These are phyloP conservation scores for Trichosporon inkin DNA, from an alignment of 1,284 basidiomycete species.

Conservation along the genomic window DNA sequence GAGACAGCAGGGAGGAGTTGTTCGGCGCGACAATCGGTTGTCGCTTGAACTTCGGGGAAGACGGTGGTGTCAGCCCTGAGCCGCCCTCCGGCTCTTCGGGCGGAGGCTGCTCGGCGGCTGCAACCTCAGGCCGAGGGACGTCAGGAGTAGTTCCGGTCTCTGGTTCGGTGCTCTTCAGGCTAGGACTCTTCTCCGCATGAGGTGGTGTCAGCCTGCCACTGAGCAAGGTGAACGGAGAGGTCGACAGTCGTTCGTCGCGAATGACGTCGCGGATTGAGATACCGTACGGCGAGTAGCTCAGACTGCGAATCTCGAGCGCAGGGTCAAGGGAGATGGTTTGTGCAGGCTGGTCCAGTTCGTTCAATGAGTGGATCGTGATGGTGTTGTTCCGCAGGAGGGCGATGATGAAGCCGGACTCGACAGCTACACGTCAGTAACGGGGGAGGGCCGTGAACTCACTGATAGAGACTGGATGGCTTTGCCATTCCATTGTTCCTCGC, in stretches of 20 bases:
- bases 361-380: slow-evolving; percentile 73
- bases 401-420: slow-evolving; percentile 75
- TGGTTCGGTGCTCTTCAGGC: not conserved
- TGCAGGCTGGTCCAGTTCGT: slow-evolving; percentile 63
- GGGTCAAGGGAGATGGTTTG: slow-evolving; percentile 64
- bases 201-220: slow-evolving; percentile 30
- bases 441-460: slow-evolving; percentile 57
- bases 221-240: slow-evolving; percentile 29
- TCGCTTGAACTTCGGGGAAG: slow-evolving; percentile 31
- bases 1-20: slow-evolving; percentile 25
- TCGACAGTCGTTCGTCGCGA: slow-evolving; percentile 42
- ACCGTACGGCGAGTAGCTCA: slow-evolving; percentile 50
- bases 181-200: not conserved
- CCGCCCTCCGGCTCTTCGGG: slow-evolving; percentile 40
- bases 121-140: not conserved
- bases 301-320: slow-evolving; percentile 29
- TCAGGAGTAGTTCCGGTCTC: not conserved
- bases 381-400: slow-evolving; percentile 72
- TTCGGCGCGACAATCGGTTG: slow-evolving; percentile 26
- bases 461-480: slow-evolving; percentile 67
- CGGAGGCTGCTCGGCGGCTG: not conserved
- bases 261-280: slow-evolving; percentile 39
- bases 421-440: slow-evolving; percentile 53
- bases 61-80: slow-evolving; percentile 43
- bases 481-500: slow-evolving; percentile 80